phyloP scores from a whole-genome alignment of 768 basidiomycete genomes.

The Crassisporium funariophilum region DNA sequence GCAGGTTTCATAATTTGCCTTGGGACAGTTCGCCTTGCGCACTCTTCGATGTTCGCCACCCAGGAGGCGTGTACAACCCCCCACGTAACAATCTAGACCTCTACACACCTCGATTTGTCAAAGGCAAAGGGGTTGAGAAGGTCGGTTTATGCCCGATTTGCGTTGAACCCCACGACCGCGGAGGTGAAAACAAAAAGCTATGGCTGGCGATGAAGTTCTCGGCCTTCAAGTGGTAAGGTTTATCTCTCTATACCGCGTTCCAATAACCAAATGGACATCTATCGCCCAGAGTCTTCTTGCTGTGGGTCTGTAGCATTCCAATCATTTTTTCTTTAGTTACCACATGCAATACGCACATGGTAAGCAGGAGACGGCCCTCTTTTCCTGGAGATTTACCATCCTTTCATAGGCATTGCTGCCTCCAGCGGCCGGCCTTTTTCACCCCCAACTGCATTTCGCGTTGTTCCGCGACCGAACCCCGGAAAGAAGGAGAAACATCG shows the following conservation, averaged over 20 bases:
- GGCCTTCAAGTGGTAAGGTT: constrained; percentile 75
- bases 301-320: not conserved
- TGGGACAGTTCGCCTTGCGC: constrained; percentile 39
- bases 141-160: constrained; percentile 82
- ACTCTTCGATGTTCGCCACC: constrained; percentile 37
- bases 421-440: constrained; percentile 72
- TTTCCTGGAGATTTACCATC: not conserved
- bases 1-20: not conserved
- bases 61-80: constrained; percentile 58
- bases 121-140: constrained; percentile 67
- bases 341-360: constrained; percentile 85
- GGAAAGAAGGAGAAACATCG: constrained; percentile 60
- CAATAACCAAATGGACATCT: not conserved
- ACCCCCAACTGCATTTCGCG: constrained; percentile 68
- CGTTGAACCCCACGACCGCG: constrained; percentile 56
- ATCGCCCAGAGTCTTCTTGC: constrained; percentile 20
- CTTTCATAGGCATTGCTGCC: constrained; percentile 64
- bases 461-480: constrained; percentile 42
- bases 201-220: constrained; percentile 84
- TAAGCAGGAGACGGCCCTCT: constrained; percentile 34
- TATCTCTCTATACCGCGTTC: not conserved
- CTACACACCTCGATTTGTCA: constrained; percentile 79
- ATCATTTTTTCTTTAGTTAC: constrained; percentile 47
- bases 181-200: constrained; percentile 61
- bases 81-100: constrained; percentile 65